Percentiles rank a stretch among this genome's conserved stretches.
Evolutionary conservation across 257 asterid genomes (phyloP).

Genomic region (Solanum paucissectum): DNA sequence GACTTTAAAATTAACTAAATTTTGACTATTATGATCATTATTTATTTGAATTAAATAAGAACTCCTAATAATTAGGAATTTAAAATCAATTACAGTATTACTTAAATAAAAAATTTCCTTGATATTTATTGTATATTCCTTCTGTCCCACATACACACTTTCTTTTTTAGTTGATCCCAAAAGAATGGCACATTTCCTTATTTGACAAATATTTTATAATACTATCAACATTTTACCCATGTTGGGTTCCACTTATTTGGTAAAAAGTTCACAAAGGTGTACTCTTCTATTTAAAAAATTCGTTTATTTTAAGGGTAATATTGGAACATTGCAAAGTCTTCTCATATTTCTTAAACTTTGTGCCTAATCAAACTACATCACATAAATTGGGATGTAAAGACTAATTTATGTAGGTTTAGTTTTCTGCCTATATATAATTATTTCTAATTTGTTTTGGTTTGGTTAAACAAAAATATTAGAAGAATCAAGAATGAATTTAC

Average conservation of each 20-base stretch:
- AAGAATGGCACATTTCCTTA: background rate
- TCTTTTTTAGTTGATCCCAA: background rate
- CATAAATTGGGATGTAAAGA: background rate
- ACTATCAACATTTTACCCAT: background rate
- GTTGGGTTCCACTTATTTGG: background rate
- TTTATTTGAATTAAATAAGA: background rate
- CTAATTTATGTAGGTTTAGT: background rate
- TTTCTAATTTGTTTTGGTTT: background rate
- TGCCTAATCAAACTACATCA: background rate
- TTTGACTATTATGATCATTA: background rate
- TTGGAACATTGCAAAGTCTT: background rate
- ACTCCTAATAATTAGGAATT: background rate
- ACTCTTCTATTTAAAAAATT: background rate
- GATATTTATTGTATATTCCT: background rate
- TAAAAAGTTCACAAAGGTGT: background rate
- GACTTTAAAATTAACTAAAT: background rate
- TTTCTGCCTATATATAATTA: background rate
- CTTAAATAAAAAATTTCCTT: background rate
- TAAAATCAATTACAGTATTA: background rate
- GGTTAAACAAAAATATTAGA: background rate
- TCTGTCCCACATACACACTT: background rate
- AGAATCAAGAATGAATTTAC: background rate
- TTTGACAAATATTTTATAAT: background rate
- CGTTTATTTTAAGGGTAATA: background rate
- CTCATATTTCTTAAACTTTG: background rate